Percentiles rank a stretch among this genome's conserved stretches.
These are phyloP conservation scores for Eucalyptus polybractea DNA, from an alignment of 345 rosid species.

Conservation along the genomic window DNA sequence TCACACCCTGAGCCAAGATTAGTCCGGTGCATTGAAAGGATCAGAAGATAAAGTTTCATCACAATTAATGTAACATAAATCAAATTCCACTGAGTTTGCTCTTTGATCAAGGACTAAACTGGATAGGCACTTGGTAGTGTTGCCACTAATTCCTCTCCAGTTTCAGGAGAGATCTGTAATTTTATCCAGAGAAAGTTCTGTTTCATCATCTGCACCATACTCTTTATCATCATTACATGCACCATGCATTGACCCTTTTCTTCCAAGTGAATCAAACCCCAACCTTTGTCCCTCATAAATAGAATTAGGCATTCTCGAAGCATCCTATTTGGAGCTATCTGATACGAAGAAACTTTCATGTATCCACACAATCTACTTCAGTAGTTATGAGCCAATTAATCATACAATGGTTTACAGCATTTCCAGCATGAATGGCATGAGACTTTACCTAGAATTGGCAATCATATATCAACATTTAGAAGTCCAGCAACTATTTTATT, in stretches of 20 bases:
- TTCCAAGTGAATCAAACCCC: background rate
- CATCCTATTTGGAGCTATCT: background rate
- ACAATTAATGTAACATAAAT: background rate
- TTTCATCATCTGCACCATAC: background rate
- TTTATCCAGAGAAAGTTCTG: background rate
- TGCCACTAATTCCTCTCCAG: background rate
- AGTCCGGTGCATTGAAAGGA: background rate
- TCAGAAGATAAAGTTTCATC: background rate
- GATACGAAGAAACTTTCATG: background rate
- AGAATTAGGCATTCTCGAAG: background rate
- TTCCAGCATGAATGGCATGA: background rate
- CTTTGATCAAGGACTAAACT: background rate
- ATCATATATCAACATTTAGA: background rate
- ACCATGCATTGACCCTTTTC: background rate
- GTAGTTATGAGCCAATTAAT: background rate
- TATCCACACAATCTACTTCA: background rate
- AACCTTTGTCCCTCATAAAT: background rate
- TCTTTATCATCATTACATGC: background rate
- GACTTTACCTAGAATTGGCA: background rate
- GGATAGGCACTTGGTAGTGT: background rate
- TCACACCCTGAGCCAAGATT: background rate
- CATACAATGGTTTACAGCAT: background rate
- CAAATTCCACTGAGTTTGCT: background rate
- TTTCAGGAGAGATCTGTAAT: background rate
- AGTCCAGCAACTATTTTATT: background rate